Evolutionary conservation across 768 basidiomycete species (phyloP).

Genomic region (Rhizopogon vinicolor): DNA sequence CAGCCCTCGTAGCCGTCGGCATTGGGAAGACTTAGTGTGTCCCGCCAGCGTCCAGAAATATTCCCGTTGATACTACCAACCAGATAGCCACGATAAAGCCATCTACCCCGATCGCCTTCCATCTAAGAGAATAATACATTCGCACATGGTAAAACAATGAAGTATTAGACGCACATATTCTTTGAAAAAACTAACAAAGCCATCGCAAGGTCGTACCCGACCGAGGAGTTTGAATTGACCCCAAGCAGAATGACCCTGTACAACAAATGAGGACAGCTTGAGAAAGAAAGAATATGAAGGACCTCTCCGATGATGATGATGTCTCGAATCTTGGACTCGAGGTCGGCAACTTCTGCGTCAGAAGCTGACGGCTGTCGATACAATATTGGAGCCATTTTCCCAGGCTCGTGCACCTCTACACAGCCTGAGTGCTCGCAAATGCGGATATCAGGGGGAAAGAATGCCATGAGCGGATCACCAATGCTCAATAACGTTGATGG

Average conservation of each 20-base stretch:
- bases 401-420: conserved; percentile 44
- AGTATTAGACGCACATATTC: conserved; percentile 59
- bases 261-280: conserved; percentile 4
- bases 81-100: conserved; percentile 84
- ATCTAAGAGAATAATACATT: conserved; percentile 33
- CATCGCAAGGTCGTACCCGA: conserved; percentile 76
- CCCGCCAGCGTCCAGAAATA: conserved; percentile 83
- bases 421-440: conserved; percentile 45
- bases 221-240: conserved; percentile 80
- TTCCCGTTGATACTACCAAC: conserved; percentile 66
- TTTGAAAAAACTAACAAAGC: conserved; percentile 76
- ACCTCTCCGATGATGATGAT: conserved; percentile 77
- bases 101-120: conserved; percentile 72
- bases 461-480: conserved; percentile 61
- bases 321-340: conserved; percentile 33
- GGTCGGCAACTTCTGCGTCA: conserved; percentile 12
- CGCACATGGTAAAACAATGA: neutral
- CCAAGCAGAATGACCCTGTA: conserved; percentile 89
- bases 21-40: conserved; percentile 63
- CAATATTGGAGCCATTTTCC: conserved; percentile 20
- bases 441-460: conserved; percentile 51
- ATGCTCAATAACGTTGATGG: conserved; percentile 35
- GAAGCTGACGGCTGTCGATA: conserved; percentile 24
- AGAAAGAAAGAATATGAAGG: neutral
- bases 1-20: conserved; percentile 81